Evolutionary conservation across 2,329 filamentous ascomycete species (phyloP), one percentile per base, ranked within the genome.

Genomic region (Nothomitra cinnamomea): DNA sequence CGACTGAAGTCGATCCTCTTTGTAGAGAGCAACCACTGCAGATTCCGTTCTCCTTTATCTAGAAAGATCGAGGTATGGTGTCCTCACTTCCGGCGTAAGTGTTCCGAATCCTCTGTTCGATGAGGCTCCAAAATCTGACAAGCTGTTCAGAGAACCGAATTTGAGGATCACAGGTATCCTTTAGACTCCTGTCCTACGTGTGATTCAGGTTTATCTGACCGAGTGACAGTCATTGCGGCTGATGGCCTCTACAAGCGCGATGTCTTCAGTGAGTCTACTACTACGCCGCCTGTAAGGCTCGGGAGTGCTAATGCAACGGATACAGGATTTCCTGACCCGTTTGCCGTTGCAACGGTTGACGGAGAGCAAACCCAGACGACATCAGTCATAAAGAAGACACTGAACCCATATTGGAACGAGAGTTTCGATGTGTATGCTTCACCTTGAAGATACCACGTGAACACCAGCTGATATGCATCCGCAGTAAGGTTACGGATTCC

Each of bases 351-450:
- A 61, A 98, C 92, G 55, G 82, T 96, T 70, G 90, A 89, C 70
- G 92, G 92, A 67, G 92, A 98, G 70, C 92, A 98, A 73, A 98
- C 92, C 55, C 87, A 89, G 70, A 96, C 92, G n/a, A 98, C 92
- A 10, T 83, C 83, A 38, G 92, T 96, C 61, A 94, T 92, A 68
- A 96, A 95, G 72, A 85, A 92, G 71, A 96, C 92, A 10, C 73
- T 98, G 69, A 96, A 95, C 69, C 92, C 92, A n/a, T 98, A 98
- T 69, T 98, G 92, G 92, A 98, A 98, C 69, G 92, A 98, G 73
- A 88, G 82, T 65, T 98, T 98, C 72, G 92, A 98, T 69, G 84
- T 98, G 92, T 96, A 80, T 63, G 83, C 53, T 53, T 50, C 42
- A 55, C 56, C 53, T 57, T 41, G n/a, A 8, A 17, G 19, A 3